These are phyloP conservation scores for Heliamphora pulchella DNA, from an alignment of 179 eudicot species.

Conservation along the genomic window DNA sequence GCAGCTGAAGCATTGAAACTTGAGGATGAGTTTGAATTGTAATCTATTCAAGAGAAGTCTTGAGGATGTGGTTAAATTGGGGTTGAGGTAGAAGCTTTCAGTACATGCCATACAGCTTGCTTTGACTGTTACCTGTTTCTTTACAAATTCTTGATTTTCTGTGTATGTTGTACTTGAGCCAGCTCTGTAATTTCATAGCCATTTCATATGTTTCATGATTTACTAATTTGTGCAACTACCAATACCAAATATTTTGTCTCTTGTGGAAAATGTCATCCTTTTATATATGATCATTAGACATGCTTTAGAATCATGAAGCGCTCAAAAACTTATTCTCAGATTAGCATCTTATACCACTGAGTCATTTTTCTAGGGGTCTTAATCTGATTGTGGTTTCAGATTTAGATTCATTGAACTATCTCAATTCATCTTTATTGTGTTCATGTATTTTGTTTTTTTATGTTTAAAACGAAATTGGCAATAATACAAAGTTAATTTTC, in stretches of 20 bases:
- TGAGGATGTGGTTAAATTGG: neutral
- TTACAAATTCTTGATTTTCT: constrained; percentile 5
- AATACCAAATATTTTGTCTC: neutral
- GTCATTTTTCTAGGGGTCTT: neutral
- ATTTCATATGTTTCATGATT: neutral
- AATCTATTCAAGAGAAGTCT: neutral
- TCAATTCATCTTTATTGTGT: neutral
- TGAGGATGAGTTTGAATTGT: constrained; percentile 65
- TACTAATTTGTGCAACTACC: neutral
- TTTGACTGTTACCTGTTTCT: neutral
- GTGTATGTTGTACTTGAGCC: constrained; percentile 12
- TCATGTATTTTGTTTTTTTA: neutral
- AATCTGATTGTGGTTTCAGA: neutral
- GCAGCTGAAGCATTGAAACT: constrained; percentile 57
- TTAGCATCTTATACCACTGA: neutral
- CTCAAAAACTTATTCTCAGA: neutral
- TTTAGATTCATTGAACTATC: neutral
- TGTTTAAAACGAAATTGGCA: neutral
- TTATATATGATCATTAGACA: neutral
- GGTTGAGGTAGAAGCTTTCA: constrained; percentile 18
- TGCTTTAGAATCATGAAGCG: neutral
- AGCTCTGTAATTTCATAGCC: constrained; percentile 8
- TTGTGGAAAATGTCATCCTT: neutral
- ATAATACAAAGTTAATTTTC: neutral
- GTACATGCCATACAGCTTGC: neutral